Evolutionary conservation across 2,329 filamentous ascomycete species (phyloP).

Genomic region (Pseudogymnoascus sp.): DNA sequence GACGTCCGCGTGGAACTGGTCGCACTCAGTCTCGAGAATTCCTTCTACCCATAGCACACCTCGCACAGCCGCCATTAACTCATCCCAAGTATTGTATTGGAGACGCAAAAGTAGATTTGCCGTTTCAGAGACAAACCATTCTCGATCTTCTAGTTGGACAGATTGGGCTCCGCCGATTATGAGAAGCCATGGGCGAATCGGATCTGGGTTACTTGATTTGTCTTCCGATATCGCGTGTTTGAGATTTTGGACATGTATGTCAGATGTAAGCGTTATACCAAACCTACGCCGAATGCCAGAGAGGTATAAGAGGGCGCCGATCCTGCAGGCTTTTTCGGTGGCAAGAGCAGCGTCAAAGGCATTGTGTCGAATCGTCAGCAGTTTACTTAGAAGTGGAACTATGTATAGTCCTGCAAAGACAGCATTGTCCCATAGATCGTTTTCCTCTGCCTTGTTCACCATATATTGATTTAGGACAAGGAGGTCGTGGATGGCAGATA

Average conservation of each 20-base stretch:
- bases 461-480: conserved; percentile 12
- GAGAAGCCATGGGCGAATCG: conserved; percentile 11
- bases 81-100: conserved; percentile 8
- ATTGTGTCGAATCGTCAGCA: conserved; percentile 8
- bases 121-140: conserved; percentile 10
- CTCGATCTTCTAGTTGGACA: background rate
- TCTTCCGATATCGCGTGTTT: background rate
- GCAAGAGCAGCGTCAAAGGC: background rate
- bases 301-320: conserved; percentile 12
- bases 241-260: conserved; percentile 11
- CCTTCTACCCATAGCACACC: conserved; percentile 13
- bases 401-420: conserved; percentile 13
- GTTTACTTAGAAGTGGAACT: conserved; percentile 12
- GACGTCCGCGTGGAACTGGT: background rate
- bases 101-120: background rate
- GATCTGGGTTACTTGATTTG: background rate
- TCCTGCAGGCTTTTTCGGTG: conserved; percentile 1
- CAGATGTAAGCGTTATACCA: conserved; percentile 4
- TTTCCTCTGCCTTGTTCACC: background rate
- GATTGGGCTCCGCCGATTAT: conserved; percentile 11
- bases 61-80: background rate
- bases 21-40: conserved; percentile 10
- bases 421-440: conserved; percentile 12
- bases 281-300: conserved; percentile 10
- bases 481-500: background rate